Base-by-base conservation (phyloP, 108 stramenopile species). In the Fragilariopsis cylindrus region DNA sequence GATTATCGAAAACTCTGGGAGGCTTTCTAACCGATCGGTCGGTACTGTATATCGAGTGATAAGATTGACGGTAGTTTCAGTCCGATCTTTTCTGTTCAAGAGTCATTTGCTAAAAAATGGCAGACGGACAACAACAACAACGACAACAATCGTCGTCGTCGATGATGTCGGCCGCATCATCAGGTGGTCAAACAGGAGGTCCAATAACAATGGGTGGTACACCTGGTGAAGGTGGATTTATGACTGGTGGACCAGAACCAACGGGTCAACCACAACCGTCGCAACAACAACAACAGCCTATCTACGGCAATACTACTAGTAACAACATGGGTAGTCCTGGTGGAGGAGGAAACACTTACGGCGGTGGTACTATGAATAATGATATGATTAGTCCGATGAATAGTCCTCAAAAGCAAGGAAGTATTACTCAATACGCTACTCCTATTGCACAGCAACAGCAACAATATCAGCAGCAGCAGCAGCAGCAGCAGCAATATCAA, bases 361-460 rank as follows among this genome's bases (percentile, higher is more conserved):
- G 42, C 47, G 48, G 16, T 44, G 3, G 44, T 47, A 30, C 47
- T 18, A 47, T 18, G 46, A 50, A 4, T 15, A 50, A 19, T 53
- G 1, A n/a, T 15, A 53, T 44, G 42, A 30, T 30, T 30, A 30
- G 30, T 30, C 30, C 30, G 1, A 30, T 30, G 30, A 30, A 30
- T 30, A 30, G 30, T 30, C 30, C 30, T 30, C 30, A 30, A 30
- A 30, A 30, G 30, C 30, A 30, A 30, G 80, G 80, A 48, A 81
- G 80, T 53, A 81, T 81, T 69, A 74, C 80, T 5, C 74, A 75
- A 6, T 81, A 65, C 71, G 80, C 80, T 13, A 66, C 60, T 16
- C 57, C 79, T 8, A 12, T 68, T 19, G 40, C 8, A 45, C 53
- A 57, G 47, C 76, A 46, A 46, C 30, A 30, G 30, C 30, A 30